phyloP scores from a whole-genome alignment of 306 rosid genomes.

The Benincasa hispida region DNA sequence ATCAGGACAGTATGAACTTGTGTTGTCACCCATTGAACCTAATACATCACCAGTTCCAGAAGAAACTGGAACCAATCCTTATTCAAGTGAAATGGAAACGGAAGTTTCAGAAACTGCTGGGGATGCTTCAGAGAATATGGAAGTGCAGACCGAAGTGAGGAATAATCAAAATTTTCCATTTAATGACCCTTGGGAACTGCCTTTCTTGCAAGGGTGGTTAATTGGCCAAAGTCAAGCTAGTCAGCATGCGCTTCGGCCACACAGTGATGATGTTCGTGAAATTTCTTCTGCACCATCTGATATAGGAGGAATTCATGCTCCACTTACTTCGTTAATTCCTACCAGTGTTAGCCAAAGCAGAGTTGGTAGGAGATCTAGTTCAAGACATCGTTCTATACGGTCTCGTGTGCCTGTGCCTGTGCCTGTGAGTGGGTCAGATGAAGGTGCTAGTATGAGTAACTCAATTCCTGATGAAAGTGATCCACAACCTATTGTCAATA shows the following conservation, averaged over 20 bases:
- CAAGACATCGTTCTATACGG: conserved; percentile 42
- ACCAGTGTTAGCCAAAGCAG: conserved; percentile 45
- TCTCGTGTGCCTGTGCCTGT: conserved; percentile 34
- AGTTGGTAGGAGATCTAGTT: conserved; percentile 48
- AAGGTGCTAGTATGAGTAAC: conserved; percentile 29
- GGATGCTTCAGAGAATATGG: conserved; percentile 26
- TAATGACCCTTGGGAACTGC: conserved; percentile 74
- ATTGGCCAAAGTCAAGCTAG: conserved; percentile 87
- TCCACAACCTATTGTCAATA: conserved; percentile 47
- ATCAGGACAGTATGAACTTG: conserved; percentile 56
- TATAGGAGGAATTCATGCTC: conserved; percentile 22
- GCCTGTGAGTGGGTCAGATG: conserved; percentile 42
- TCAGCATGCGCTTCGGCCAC: conserved; percentile 24
- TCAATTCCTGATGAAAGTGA: conserved; percentile 41
- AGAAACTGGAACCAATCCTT: conserved; percentile 26
- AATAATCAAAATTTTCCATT: conserved; percentile 36
- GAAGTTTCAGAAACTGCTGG: conserved; percentile 25
- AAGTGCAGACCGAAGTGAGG: conserved; percentile 32
- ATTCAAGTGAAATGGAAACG: conserved; percentile 27
- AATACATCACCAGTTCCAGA: conserved; percentile 26
- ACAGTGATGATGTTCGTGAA: conserved; percentile 27
- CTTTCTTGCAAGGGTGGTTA: conserved; percentile 91
- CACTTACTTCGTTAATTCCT: conserved; percentile 37
- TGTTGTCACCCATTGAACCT: conserved; percentile 62
- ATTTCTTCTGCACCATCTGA: conserved; percentile 27